phyloP scores from a whole-genome alignment of 805 yeast genomes.

The Novakomyces olei region DNA sequence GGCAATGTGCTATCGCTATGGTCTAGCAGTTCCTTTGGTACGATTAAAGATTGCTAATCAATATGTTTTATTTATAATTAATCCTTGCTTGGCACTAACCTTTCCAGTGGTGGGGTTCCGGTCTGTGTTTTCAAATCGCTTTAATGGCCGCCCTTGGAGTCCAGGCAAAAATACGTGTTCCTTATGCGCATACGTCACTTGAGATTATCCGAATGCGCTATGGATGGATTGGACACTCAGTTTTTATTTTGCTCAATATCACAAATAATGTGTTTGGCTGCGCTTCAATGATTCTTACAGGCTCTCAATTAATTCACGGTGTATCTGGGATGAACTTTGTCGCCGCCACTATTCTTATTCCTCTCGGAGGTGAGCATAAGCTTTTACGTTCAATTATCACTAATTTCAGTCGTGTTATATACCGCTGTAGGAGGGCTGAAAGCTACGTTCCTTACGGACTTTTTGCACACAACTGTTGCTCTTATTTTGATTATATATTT shows the following conservation, averaged over 20 bases:
- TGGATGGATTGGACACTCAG: slow-evolving; percentile 45
- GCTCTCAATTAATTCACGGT: slow-evolving; percentile 58
- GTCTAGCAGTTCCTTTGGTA: no score
- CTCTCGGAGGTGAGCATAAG: no score
- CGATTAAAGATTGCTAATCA: no score
- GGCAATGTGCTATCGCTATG: no score
- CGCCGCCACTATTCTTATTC: slow-evolving; percentile 65
- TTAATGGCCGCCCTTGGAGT: slow-evolving; percentile 73
- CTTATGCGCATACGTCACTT: slow-evolving; percentile 74
- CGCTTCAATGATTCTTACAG: slow-evolving; percentile 80
- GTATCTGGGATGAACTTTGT: slow-evolving; percentile 66
- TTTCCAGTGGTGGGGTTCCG: slow-evolving; percentile 72
- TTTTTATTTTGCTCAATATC: slow-evolving; percentile 37
- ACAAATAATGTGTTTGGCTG: slow-evolving; percentile 79
- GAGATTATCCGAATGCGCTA: slow-evolving; percentile 67
- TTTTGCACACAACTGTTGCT: slow-evolving; percentile 59
- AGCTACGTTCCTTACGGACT: slow-evolving; percentile 64
- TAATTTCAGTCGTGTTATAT: slow-evolving; percentile 54
- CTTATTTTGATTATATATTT: slow-evolving; percentile 61
- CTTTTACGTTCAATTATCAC: no score
- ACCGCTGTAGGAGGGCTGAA: slow-evolving; percentile 65
- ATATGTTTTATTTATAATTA: no score
- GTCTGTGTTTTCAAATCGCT: slow-evolving; percentile 75
- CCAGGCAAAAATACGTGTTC: slow-evolving; percentile 72
- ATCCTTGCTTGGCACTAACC: no score